phyloP scores from a whole-genome alignment of 2,329 filamentous ascomycete genomes.

The Calonectria fujianensis region DNA sequence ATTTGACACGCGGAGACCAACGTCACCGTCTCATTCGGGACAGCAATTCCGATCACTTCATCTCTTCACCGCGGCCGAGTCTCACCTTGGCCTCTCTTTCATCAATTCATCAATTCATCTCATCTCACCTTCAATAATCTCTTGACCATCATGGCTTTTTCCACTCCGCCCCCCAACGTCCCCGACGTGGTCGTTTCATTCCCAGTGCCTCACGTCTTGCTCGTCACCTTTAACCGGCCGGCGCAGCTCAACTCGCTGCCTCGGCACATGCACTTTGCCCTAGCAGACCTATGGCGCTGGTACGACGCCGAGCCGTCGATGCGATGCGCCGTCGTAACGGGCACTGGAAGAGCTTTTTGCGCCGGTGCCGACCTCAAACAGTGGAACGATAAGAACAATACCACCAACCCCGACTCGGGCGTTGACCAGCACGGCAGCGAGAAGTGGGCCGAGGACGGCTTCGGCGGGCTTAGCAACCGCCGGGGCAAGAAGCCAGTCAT shows the following conservation, averaged over 20 bases:
- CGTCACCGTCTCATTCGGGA: slow-evolving; percentile 17
- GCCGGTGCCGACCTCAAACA: slow-evolving; percentile 81
- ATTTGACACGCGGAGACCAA: not conserved
- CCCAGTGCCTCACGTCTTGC: slow-evolving; percentile 72
- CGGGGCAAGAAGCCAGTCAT: slow-evolving; percentile 83
- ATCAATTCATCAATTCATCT: slow-evolving; percentile 32
- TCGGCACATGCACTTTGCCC: slow-evolving; percentile 67
- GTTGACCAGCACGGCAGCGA: slow-evolving; percentile 64
- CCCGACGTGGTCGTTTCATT: slow-evolving; percentile 67
- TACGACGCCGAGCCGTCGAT: slow-evolving; percentile 77
- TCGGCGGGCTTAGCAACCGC: slow-evolving; percentile 80
- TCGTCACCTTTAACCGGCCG: slow-evolving; percentile 77
- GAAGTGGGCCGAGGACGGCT: slow-evolving; percentile 64
- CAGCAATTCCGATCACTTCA: not conserved
- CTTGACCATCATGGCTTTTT: slow-evolving; percentile 55
- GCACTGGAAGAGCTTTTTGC: slow-evolving; percentile 78
- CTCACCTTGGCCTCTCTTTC: slow-evolving; percentile 32
- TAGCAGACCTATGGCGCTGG: slow-evolving; percentile 72
- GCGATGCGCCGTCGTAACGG: slow-evolving; percentile 78
- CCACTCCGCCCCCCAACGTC: slow-evolving; percentile 63
- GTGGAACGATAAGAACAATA: slow-evolving; percentile 69
- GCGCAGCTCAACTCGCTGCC: slow-evolving; percentile 75
- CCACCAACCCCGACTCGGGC: slow-evolving; percentile 6
- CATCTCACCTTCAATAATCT: slow-evolving; percentile 36
- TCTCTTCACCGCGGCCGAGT: not conserved